Evolutionary conservation across 1,139 yeast genomes (phyloP).

Genomic region (Wickerhamomyces sp.): DNA sequence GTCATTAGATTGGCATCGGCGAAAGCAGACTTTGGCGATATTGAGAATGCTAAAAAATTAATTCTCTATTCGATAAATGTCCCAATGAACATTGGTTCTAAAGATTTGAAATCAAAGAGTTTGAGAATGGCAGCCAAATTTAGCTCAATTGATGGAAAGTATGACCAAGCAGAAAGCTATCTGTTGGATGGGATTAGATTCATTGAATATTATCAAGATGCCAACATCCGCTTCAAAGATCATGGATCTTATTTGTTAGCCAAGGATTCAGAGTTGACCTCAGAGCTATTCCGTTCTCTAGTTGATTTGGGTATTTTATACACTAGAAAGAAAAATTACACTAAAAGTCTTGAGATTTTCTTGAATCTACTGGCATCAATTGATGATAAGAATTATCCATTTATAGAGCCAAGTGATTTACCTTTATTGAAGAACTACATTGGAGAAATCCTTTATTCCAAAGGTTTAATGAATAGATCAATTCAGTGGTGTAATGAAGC

Average conservation of each 20-base stretch:
- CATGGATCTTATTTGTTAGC: constrained; percentile 16
- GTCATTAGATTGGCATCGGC: constrained; percentile 31
- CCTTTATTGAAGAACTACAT: constrained; percentile 51
- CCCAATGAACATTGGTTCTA: constrained; percentile 28
- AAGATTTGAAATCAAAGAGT: constrained; percentile 24
- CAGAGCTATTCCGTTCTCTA: constrained; percentile 16
- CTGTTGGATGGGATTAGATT: constrained; percentile 38
- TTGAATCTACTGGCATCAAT: constrained; percentile 26
- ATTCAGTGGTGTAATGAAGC: constrained; percentile 61
- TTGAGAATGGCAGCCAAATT: constrained; percentile 23
- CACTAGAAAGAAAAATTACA: constrained; percentile 18
- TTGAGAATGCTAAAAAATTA: constrained; percentile 28
- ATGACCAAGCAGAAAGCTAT: constrained; percentile 31
- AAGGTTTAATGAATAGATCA: constrained; percentile 48
- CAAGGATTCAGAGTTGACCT: constrained; percentile 12
- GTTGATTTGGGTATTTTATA: constrained; percentile 29
- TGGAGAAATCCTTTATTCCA: constrained; percentile 62
- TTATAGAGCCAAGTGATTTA: constrained; percentile 1
- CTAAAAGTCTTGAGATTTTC: constrained; percentile 28
- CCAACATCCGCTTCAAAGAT: constrained; percentile 10
- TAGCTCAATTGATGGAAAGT: constrained; percentile 15
- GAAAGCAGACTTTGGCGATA: constrained; percentile 22
- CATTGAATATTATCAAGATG: constrained; percentile 21
- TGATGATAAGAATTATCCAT: constrained; percentile 11
- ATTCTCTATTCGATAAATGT: constrained; percentile 24